These are phyloP conservation scores for Cordyceps cateniannulata DNA, from an alignment of 2,329 filamentous ascomycete genomes.

Conservation along the genomic window DNA sequence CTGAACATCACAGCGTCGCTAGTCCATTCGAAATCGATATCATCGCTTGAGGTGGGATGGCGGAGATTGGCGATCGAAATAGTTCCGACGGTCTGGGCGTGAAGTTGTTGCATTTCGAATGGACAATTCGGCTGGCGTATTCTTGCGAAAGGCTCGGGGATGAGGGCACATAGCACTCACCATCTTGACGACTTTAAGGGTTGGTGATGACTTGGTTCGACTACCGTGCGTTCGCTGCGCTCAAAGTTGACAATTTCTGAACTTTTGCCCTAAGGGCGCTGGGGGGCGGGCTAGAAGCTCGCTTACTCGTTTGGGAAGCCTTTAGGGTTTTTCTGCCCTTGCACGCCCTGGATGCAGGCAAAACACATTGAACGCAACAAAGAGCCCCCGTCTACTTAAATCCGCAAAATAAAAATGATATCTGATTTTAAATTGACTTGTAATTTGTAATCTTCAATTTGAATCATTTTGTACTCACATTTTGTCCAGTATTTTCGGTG, in stretches of 20 bases:
- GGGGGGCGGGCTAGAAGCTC: conserved; percentile 32
- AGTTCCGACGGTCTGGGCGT: neutral
- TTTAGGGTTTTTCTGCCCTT: conserved; percentile 38
- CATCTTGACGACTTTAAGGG: conserved; percentile 49
- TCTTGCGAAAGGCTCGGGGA: conserved; percentile 11
- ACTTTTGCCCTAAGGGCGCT: conserved; percentile 36
- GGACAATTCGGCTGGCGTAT: conserved; percentile 2
- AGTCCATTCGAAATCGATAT: conserved; percentile 7
- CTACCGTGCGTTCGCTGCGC: conserved; percentile 40
- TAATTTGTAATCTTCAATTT: neutral
- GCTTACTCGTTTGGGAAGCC: conserved; percentile 35
- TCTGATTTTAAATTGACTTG: no score
- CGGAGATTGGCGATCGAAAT: neutral
- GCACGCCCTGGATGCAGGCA: neutral
- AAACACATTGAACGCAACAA: neutral
- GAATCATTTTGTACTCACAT: neutral
- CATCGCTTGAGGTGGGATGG: neutral
- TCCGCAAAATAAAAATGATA: neutral
- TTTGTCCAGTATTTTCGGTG: neutral
- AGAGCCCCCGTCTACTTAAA: neutral
- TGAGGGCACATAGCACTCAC: conserved; percentile 32
- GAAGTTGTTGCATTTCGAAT: conserved; percentile 19
- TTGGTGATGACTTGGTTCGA: conserved; percentile 45
- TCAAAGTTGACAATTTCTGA: conserved; percentile 41
- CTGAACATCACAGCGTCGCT: neutral